Percentiles rank a stretch among this genome's conserved stretches.
These are phyloP conservation scores for Leccinum fallax DNA, from an alignment of 1,284 basidiomycete species.

Conservation along the genomic window DNA sequence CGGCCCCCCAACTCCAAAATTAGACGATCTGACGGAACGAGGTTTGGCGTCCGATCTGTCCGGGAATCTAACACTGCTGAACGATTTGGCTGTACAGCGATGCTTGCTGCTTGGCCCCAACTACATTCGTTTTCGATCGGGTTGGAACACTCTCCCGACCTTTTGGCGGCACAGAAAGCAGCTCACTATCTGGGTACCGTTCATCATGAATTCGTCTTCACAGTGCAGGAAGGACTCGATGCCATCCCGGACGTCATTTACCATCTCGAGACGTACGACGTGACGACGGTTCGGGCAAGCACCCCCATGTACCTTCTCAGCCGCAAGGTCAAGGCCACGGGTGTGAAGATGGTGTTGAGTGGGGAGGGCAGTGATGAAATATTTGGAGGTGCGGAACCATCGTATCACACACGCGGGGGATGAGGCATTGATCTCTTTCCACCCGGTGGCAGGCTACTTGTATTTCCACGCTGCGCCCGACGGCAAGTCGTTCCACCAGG, in stretches of 20 bases:
- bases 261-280: constrained; percentile 99
- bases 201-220: constrained; percentile 99
- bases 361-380: constrained; percentile 99
- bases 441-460: constrained; percentile 73
- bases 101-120: constrained; percentile 91
- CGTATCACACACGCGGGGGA: neutral
- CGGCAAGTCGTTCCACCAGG: constrained; percentile 90
- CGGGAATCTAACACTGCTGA: neutral
- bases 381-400: constrained; percentile 71
- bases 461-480: constrained; percentile 99
- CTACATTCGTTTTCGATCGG: constrained; percentile 99
- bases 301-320: constrained; percentile 98
- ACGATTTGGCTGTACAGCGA: constrained; percentile 42
- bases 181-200: constrained; percentile 93
- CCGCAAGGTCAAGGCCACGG: constrained; percentile 99
- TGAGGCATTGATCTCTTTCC: constrained; percentile 5
- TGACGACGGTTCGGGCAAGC: constrained; percentile 97
- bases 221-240: constrained; percentile 97
- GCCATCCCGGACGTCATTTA: constrained; percentile 98
- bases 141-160: constrained; percentile 93
- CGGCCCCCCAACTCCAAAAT: constrained; percentile 59
- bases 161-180: constrained; percentile 92
- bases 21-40: constrained; percentile 49
- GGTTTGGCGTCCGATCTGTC: constrained; percentile 41
- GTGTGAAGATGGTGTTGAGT: constrained; percentile 99